Evolutionary conservation across 2,329 filamentous ascomycete genomes (phyloP), one percentile per base, ranked within the genome.

Genomic region (Colletotrichum liriopes): DNA sequence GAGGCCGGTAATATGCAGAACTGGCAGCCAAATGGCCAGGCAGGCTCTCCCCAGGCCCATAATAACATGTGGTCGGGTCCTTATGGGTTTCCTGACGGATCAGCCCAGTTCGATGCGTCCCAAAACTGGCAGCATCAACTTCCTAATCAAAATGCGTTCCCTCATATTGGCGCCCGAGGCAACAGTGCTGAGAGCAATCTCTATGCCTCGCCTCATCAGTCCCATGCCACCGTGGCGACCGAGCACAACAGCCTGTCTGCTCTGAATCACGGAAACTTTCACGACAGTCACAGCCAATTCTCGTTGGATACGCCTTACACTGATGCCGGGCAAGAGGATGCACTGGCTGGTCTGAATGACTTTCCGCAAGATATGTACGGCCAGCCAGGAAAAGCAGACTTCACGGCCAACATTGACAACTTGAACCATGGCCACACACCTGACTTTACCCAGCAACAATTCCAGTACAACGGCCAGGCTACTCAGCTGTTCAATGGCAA

Each of bases 41-140:
- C 63, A 43, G 67, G 60, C 43, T 62, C 73, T 65, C 47, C 67
- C 23, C 73, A 74, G 47, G 65, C 64, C 49, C 71, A 71, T 63
- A 71, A 74, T 65, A 67, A 71, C 39, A 55, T 74, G 26, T 74
- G 73, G 73, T 43, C 67, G 23, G 58, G 67, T 29, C n/a, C 47
- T 14, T 74, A 58, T 23, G 64, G 35, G 20, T 73, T 65, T 54
- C 35, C 58, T 23, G 72, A 74, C 60, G 71, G 62, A 29, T 23
- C 64, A 23, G 63, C 47, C 49, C 81, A 84, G 47, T 85, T 82
- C 74, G 82, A 84, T 61, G 79, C 80, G 61, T 77, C 77, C 52
- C 82, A 84, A 65, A 69, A 78, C 45, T 85, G 83, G 83, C 75
- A 79, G 11, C 83, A 84, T 72, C 71, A 80, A 41, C 77, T 82